These are phyloP conservation scores for Lotmaria passim DNA, from an alignment of 208 protist genomes.

Conservation along the genomic window DNA sequence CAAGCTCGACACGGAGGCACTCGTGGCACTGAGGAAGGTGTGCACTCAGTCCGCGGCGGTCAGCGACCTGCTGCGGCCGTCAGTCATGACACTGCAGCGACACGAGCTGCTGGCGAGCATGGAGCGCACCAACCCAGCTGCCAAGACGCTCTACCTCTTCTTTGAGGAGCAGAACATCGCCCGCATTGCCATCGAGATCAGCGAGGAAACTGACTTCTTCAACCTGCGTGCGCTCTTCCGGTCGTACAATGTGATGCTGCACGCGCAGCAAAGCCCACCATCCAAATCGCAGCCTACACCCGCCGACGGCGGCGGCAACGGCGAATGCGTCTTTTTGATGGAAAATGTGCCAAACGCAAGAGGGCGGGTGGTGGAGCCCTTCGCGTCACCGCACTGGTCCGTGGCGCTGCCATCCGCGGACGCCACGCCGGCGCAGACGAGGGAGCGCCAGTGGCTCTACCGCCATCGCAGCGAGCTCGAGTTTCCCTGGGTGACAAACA, in stretches of 20 bases:
- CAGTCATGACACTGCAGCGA: background rate
- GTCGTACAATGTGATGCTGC: conserved; percentile 11
- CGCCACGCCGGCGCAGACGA: background rate
- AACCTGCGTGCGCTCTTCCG: conserved; percentile 16
- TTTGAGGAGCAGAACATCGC: conserved; percentile 10
- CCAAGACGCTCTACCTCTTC: conserved; percentile 8
- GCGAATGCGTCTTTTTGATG: background rate
- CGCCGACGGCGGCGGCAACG: background rate
- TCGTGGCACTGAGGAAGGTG: background rate
- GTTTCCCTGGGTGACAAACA: conserved; percentile 33
- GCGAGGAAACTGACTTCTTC: conserved; percentile 18
- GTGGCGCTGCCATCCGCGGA: too few species aligned
- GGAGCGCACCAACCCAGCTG: conserved; percentile 1
- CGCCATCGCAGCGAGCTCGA: conserved; percentile 11
- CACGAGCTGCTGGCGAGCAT: background rate
- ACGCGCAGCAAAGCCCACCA: background rate
- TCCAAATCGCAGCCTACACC: background rate
- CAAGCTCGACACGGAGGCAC: background rate
- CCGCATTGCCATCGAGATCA: conserved; percentile 18
- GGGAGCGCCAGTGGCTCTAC: conserved; percentile 16
- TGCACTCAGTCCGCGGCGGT: background rate
- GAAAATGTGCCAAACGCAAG: background rate
- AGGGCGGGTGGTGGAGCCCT: too few species aligned
- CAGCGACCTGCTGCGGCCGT: background rate
- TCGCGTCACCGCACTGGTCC: too few species aligned